These are phyloP conservation scores for Syzygium aqueum DNA, from an alignment of 345 rosid genomes.

Conservation along the genomic window DNA sequence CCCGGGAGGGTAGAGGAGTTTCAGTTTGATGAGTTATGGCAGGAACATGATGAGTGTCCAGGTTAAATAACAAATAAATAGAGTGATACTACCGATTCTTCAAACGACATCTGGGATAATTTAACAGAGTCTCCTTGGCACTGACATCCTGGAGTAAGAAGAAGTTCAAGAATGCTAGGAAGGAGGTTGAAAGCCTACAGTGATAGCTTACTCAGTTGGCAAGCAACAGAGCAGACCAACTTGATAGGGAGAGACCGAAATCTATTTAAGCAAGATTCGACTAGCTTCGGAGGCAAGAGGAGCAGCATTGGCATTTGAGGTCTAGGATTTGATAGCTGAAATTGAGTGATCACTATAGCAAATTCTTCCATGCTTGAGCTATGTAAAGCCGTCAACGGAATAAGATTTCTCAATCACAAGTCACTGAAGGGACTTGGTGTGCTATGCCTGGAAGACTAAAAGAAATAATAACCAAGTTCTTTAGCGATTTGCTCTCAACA, in stretches of 20 bases:
- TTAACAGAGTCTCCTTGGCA: accelerated
- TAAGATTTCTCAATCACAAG: background rate
- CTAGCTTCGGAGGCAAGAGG: background rate
- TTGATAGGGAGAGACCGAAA: background rate
- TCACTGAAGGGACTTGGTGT: background rate
- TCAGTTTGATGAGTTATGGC: background rate
- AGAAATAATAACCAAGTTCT: accelerated
- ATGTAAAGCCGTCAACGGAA: too few species aligned
- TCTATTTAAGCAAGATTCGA: too few species aligned
- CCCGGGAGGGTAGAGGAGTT: background rate
- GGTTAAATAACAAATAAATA: background rate
- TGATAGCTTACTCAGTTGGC: background rate
- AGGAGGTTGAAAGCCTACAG: too few species aligned
- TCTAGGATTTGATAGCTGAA: background rate
- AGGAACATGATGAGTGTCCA: background rate
- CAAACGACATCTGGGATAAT: too few species aligned
- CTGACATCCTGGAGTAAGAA: too few species aligned
- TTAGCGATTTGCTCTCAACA: background rate
- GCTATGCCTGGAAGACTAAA: background rate
- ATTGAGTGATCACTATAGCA: background rate
- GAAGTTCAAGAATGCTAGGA: background rate
- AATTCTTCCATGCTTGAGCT: too few species aligned
- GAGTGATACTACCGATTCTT: accelerated
- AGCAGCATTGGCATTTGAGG: background rate
- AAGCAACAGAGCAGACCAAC: background rate